Base-by-base conservation (phyloP, 148 eudicot species). In the Linanthus parryae region DNA sequence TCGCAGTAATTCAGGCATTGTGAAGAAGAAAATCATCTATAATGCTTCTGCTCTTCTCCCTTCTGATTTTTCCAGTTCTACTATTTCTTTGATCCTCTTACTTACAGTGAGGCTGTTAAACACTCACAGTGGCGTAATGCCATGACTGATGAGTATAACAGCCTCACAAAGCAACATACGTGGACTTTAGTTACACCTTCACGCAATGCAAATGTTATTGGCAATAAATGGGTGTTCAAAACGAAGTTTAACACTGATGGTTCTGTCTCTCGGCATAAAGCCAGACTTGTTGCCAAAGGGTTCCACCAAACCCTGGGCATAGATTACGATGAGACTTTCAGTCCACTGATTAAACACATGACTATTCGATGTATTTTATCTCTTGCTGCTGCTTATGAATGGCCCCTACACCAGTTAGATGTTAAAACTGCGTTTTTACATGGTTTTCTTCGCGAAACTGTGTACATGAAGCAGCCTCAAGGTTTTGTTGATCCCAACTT, bases 341-440 rank as follows among this genome's bases (percentile, higher is more conserved):
- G 38, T 0, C 57, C 26, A 0, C 42, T 61, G 3, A n/a, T 28
- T 1, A 61, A 61, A 20, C 39, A 9, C 1, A 5, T 41, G 1
- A 61, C 57, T 20, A 18, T 50, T 7, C 22, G 42, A 0, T 2
- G 50, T 4, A 2, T 61, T 15, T 34, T 51, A 0, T 44, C 50
- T 29, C 13, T 61, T 12, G 57, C 41, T 7, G 14, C 24, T 1
- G 2, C 19, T 23, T 15, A 18, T 30, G 31, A 23, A 0, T 29
- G 57, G 49, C 0, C 8, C 0, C 13, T 61, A 7, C 7, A 7
- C 0, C 65, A 51, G 9, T 3, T 61, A 0, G 50, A 61, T 30
- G 31, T 48, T 0, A 16, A 19, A 1, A 49, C 48, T 49, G 64
- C 56, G 1, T 49, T 59, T 11, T 9, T 59, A 4, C 16, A 59